Evolutionary conservation across 768 basidiomycete species (phyloP), one percentile per base, ranked within the genome.

Genomic region (Suillus plorans): DNA sequence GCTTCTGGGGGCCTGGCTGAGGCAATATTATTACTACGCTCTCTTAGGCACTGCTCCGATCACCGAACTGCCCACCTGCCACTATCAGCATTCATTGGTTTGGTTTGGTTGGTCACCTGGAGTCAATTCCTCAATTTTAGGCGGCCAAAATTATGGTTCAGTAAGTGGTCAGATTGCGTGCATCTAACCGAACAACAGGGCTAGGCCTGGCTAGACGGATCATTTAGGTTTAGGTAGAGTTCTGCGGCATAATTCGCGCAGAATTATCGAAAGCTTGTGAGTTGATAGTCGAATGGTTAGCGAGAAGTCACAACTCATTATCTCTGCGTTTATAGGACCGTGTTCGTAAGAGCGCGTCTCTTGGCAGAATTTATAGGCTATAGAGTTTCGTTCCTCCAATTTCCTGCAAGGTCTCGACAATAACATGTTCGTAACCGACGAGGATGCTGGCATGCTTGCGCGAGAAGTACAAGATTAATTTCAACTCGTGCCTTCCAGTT

Each of bases 401-500:
- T 18, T 16, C 10, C 18, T 59, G 39, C 41, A 12, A 59, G 10
- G 25, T 59, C n/a, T 10, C 10, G 16, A 41, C 13, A 36, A 20
- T 56, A 12, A 34, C 55, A 39, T 58, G 37, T 41, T 41, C 37
- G 37, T 39, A 39, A 25, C 36, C 37, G 37, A 34, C 10, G 10
- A 55, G 20, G 5, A 55, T 55, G 53, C 53, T 36, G 53, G 20
- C 53, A 55, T 36, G 34, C 20, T 55, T 28, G 22, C 25, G 16
- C 37, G 16, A 58, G 22, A 41, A 41, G 22, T 41, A 18, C 57
- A 13, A 42, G 3, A 28, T 59, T 59, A 59, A 44, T 59, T 59
- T 59, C 16, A 39, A 41, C 16, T 59, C 22, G 39, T 58, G 57
- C 57, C 58, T 59, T 37, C 58, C 41, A 42, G 25, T 59, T 59